Conservation (phyloP, 371 early-diverging fungal genomes). For the Apophysomyces elegans region DNA sequence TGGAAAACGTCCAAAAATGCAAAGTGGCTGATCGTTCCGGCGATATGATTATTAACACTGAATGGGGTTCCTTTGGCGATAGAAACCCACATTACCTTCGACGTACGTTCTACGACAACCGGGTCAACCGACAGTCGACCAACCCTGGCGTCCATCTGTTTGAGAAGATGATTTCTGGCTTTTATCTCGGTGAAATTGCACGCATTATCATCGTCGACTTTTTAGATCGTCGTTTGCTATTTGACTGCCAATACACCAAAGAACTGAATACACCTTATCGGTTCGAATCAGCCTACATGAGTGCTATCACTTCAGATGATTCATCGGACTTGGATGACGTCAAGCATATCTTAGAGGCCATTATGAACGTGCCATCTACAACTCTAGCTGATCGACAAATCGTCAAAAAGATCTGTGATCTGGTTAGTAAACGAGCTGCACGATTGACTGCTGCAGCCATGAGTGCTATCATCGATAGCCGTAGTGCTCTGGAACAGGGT, state of each 20-base stretch:
- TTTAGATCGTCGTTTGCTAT: conserved; percentile 80
- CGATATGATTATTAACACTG: conserved; percentile 91
- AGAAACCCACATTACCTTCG: conserved; percentile 74
- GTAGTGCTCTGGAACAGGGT: conserved; percentile 59
- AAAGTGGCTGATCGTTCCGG: conserved; percentile 48
- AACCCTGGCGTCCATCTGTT: conserved; percentile 84
- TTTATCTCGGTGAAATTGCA: conserved; percentile 92
- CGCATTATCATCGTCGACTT: conserved; percentile 82
- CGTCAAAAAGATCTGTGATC: conserved; percentile 79
- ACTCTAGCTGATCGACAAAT: conserved; percentile 81
- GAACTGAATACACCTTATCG: conserved; percentile 74
- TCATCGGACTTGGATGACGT: conserved; percentile 71
- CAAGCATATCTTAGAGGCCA: conserved; percentile 77
- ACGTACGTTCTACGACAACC: conserved; percentile 82
- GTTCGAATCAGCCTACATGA: conserved; percentile 93
- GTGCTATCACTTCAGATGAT: conserved; percentile 85
- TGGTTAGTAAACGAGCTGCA: conserved; percentile 89
- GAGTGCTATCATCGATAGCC: conserved; percentile 78
- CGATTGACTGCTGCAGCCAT: conserved; percentile 86
- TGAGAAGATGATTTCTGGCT: conserved; percentile 95
- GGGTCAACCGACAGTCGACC: conserved; percentile 79
- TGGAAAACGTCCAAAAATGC: conserved; percentile 56
- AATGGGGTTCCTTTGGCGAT: conserved; percentile 92
- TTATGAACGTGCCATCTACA: conserved; percentile 72
- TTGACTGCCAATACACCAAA: conserved; percentile 68